Percentiles rank a stretch among this genome's conserved stretches.
These are phyloP conservation scores for Letharia lupina DNA, from an alignment of 495 filamentous ascomycete species.

Conservation along the genomic window DNA sequence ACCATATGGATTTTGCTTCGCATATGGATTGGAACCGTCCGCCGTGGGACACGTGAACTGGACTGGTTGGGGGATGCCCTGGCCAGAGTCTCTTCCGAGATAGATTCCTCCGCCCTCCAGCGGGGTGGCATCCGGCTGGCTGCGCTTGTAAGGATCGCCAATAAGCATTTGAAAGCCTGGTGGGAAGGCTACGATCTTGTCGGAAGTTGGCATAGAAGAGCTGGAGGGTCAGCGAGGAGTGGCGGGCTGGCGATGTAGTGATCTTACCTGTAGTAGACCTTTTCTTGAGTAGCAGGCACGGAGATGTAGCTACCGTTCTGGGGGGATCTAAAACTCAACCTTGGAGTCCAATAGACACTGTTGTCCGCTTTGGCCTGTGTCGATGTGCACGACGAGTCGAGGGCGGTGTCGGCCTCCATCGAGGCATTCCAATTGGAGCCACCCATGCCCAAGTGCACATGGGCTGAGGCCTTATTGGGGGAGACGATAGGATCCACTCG, in stretches of 20 bases:
- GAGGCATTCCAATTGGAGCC: slow-evolving; percentile 62
- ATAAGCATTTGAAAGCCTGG: slow-evolving; percentile 66
- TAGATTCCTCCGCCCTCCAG: neutral
- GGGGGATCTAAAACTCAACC: slow-evolving; percentile 62
- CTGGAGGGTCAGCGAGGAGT: neutral
- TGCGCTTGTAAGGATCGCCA: slow-evolving; percentile 39
- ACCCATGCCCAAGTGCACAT: slow-evolving; percentile 69
- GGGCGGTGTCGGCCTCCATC: slow-evolving; percentile 50
- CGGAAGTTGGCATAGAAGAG: neutral
- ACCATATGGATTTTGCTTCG: neutral
- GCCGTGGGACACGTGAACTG: slow-evolving; percentile 2
- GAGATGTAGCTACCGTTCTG: slow-evolving; percentile 57
- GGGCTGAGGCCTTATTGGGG: slow-evolving; percentile 48
- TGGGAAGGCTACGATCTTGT: slow-evolving; percentile 55
- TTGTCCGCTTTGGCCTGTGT: slow-evolving; percentile 57
- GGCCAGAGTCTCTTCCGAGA: neutral
- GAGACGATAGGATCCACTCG: slow-evolving; percentile 65
- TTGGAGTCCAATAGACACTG: slow-evolving; percentile 72
- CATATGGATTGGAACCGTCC: slow-evolving; percentile 3
- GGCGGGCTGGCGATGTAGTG: neutral
- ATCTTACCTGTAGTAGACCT: slow-evolving; percentile 64
- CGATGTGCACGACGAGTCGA: slow-evolving; percentile 56
- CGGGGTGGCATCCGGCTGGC: slow-evolving; percentile 4
- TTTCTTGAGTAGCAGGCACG: slow-evolving; percentile 58
- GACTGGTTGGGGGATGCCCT: neutral